Evolutionary conservation across 305 asterid species (phyloP).

Genomic region (Solanum hybrid): DNA sequence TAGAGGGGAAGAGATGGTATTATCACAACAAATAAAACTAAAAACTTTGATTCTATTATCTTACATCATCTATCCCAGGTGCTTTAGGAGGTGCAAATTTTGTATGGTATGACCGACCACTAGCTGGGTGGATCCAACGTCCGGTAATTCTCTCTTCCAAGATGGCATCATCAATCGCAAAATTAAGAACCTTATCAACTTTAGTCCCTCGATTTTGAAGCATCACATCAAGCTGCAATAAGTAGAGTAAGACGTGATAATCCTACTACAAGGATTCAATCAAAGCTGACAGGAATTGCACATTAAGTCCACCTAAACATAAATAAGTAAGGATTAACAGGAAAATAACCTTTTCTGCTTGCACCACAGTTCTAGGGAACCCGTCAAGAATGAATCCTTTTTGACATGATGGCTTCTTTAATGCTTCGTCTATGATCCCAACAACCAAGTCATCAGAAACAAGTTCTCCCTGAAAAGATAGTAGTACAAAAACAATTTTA

Average conservation of each 20-base stretch:
- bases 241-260: not conserved
- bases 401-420: conserved; percentile 81
- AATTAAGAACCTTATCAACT: conserved; percentile 85
- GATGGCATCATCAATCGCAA: conserved; percentile 72
- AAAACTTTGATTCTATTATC: not conserved
- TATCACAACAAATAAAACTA: not conserved
- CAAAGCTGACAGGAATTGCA: not conserved
- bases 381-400: conserved; percentile 96
- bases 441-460: conserved; percentile 87
- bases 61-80: conserved; percentile 26
- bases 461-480: conserved; percentile 64
- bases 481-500: not conserved
- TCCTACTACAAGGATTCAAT: not conserved
- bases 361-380: conserved; percentile 85
- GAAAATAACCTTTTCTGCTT: conserved; percentile 65
- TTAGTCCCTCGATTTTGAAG: conserved; percentile 70
- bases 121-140: conserved; percentile 89
- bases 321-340: not conserved
- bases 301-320: not conserved
- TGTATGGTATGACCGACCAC: conserved; percentile 74
- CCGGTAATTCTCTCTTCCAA: conserved; percentile 85
- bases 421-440: conserved; percentile 79
- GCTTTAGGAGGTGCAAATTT: conserved; percentile 77
- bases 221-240: conserved; percentile 81
- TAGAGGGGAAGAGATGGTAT: not conserved